phyloP scores from a whole-genome alignment of 176 grass and related monocot species.

The Oropetium thomaeum region DNA sequence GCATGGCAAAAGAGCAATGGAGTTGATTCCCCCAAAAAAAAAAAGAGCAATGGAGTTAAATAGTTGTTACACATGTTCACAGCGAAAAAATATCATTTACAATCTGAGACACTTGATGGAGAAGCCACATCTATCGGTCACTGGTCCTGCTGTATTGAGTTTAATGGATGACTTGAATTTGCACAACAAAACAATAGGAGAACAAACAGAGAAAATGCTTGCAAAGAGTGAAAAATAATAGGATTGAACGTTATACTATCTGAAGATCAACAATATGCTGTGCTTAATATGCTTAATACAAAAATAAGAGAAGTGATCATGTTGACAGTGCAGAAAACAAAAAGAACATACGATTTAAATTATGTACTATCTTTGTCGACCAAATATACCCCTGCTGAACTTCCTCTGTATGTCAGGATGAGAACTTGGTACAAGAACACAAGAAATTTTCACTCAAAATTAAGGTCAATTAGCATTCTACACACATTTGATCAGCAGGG shows the following conservation, averaged over 20 bases:
- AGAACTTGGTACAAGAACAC: neutral
- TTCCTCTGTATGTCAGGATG: neutral
- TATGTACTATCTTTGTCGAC: neutral
- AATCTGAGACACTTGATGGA: slow-evolving; percentile 3
- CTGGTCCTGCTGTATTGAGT: neutral
- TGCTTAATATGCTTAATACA: neutral
- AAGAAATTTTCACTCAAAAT: slow-evolving; percentile 25
- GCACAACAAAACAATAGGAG: neutral
- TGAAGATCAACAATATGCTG: neutral
- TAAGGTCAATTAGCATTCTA: slow-evolving; percentile 41
- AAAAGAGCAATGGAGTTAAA: neutral
- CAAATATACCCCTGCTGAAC: neutral
- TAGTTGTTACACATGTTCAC: neutral
- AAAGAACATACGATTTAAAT: neutral
- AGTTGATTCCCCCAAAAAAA: no score
- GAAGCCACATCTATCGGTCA: neutral
- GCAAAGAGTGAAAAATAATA: neutral
- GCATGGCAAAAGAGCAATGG: neutral
- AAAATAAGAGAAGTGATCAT: neutral
- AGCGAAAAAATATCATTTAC: neutral
- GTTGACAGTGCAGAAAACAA: neutral
- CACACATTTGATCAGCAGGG: slow-evolving; percentile 27
- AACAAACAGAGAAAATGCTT: neutral
- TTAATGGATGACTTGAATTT: neutral
- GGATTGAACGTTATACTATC: neutral